Percentiles rank a stretch among this genome's conserved stretches.
Evolutionary conservation across 176 grass and related monocot genomes (phyloP).

Genomic region (Phyllostachys edulis): DNA sequence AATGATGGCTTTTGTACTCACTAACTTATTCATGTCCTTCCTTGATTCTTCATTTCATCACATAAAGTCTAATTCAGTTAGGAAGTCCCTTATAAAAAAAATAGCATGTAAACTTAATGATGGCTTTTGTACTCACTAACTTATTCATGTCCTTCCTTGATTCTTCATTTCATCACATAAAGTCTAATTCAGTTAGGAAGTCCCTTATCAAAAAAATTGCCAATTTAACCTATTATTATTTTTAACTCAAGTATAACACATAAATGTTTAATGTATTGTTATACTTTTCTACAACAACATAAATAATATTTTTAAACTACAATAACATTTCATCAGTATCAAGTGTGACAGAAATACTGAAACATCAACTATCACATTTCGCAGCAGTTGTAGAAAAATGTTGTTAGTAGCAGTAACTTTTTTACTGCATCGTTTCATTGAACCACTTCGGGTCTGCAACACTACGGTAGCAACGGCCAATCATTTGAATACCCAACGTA

Average conservation of each 20-base stretch:
- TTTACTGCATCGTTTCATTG: not conserved
- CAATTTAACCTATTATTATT: not conserved
- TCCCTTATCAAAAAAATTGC: not conserved
- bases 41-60: not conserved
- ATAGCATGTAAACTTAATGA: no score
- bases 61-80: not conserved
- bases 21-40: not conserved
- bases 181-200: not conserved
- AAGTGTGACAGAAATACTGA: not conserved
- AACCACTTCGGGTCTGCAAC: not conserved
- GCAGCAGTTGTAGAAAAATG: not conserved
- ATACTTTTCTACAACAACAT: not conserved
- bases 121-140: not conserved
- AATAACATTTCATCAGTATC: not conserved
- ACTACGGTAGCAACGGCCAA: not conserved
- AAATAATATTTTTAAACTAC: not conserved
- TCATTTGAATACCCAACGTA: not conserved
- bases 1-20: not conserved
- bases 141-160: not conserved
- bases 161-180: not conserved
- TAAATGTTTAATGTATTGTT: not conserved
- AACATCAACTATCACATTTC: not conserved
- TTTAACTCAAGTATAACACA: not conserved
- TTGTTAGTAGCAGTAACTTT: not conserved
- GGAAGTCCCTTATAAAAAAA: not conserved